A percentile compares a stretch with the other conserved stretches of the same genome.
Conservation (phyloP, 163 green algal genomes). For the Dunaliella salina region DNA sequence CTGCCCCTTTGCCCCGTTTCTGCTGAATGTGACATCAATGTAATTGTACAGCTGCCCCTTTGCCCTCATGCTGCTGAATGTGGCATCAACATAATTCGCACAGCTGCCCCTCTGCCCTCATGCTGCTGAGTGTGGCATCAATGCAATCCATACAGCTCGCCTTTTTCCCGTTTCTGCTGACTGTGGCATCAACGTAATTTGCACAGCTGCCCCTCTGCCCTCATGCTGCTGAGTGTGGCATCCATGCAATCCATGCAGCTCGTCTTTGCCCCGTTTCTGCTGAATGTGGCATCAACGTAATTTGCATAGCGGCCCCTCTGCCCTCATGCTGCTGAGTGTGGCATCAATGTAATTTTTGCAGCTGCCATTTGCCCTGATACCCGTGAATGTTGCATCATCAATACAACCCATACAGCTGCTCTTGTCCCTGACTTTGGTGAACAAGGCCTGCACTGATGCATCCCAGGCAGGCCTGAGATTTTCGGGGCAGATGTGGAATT, state of each 20-base stretch:
- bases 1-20: slow-evolving; percentile 73
- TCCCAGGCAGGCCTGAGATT: slow-evolving; percentile 62
- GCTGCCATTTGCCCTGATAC: slow-evolving; percentile 85
- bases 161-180: slow-evolving; percentile 77
- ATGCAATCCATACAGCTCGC: slow-evolving; percentile 79
- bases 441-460: slow-evolving; percentile 69
- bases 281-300: too few relatives aligned
- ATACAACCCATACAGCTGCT: slow-evolving; percentile 79
- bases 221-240: slow-evolving; percentile 69
- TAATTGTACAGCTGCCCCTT: slow-evolving; percentile 85
- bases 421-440: slow-evolving; percentile 77
- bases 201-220: too few relatives aligned
- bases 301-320: too few relatives aligned
- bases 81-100: slow-evolving; percentile 66
- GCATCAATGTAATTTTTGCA: slow-evolving; percentile 66
- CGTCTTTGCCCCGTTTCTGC: too few relatives aligned
- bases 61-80: slow-evolving; percentile 67
- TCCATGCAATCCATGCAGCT: slow-evolving; percentile 73
- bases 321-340: too few relatives aligned
- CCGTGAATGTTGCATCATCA: slow-evolving; percentile 56
- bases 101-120: slow-evolving; percentile 84
- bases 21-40: too few relatives aligned
- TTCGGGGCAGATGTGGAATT: too few relatives aligned
- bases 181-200: too few relatives aligned
- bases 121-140: slow-evolving; percentile 63